Conservation (phyloP, 2,329 filamentous ascomycete species). For the Xylariaceae sp. region DNA sequence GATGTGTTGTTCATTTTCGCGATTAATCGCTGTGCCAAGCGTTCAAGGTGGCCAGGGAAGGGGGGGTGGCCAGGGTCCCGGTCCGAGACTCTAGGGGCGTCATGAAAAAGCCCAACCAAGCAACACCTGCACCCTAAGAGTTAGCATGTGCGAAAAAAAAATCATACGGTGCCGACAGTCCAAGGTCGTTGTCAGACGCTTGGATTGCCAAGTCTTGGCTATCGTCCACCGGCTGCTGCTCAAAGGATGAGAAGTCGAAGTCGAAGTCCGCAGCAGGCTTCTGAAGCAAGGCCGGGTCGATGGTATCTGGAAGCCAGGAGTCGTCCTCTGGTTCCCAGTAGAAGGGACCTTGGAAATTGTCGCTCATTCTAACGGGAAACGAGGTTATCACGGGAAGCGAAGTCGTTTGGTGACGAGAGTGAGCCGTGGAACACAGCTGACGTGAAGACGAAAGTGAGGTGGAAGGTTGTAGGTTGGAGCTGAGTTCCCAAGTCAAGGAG, state of each 20-base stretch:
- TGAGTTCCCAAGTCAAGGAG: neutral
- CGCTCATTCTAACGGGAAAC: neutral
- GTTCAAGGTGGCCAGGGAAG: too few relatives aligned
- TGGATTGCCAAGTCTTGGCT: neutral
- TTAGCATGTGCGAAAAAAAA: slow-evolving; percentile 24
- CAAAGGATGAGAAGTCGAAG: neutral
- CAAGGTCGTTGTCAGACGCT: neutral
- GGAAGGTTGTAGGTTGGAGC: neutral
- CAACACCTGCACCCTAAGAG: slow-evolving; percentile 17
- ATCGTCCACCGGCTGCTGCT: neutral
- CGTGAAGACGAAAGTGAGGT: neutral
- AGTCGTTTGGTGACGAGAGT: neutral
- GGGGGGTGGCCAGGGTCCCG: too few relatives aligned
- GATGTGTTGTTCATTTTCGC: too few relatives aligned
- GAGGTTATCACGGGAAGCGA: neutral
- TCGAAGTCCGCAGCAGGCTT: neutral
- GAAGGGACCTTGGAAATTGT: too few relatives aligned
- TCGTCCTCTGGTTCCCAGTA: too few relatives aligned
- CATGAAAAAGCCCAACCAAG: too few relatives aligned
- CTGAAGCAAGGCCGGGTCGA: slow-evolving; percentile 8
- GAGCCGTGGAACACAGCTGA: neutral
- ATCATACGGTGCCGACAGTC: slow-evolving; percentile 12
- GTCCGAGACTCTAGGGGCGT: too few relatives aligned
- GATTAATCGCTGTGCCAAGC: too few relatives aligned
- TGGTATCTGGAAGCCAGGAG: neutral